Percentiles rank a stretch among this genome's conserved stretches.
Evolutionary conservation across 306 rosid genomes (phyloP).

Genomic region (Cotoneaster glaucophyllus): DNA sequence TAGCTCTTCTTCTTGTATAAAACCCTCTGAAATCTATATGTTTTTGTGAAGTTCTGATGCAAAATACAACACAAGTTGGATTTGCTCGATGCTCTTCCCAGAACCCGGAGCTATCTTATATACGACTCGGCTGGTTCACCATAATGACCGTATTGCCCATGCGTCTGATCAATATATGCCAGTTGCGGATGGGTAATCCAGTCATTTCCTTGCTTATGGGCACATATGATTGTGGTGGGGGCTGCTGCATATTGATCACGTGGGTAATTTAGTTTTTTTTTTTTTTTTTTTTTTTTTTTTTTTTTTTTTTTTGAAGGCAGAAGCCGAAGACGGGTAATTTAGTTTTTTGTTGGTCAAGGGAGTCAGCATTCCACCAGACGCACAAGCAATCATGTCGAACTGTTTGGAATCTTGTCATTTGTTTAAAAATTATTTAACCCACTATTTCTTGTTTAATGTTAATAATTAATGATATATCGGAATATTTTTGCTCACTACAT

Average conservation of each 20-base stretch:
- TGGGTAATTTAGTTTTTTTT: too few relatives aligned
- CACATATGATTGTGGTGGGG: too few relatives aligned
- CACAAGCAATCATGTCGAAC: neutral
- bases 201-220: neutral
- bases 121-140: neutral
- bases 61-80: neutral
- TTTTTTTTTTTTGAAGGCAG: too few relatives aligned
- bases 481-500: too few relatives aligned
- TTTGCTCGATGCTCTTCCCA: neutral
- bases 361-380: neutral
- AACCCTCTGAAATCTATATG: neutral
- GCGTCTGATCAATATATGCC: neutral
- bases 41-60: neutral
- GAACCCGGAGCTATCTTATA: neutral
- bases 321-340: too few relatives aligned
- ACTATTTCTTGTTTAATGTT: neutral
- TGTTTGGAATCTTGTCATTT: neutral
- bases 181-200: neutral
- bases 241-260: conserved; percentile 25
- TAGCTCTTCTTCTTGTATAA: neutral
- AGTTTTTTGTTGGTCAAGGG: neutral
- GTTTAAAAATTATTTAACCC: neutral
- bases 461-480: neutral
- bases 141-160: conserved; percentile 6
- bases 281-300: too few relatives aligned